Conservation (phyloP, 305 asterid species). For the Solanum hybrid region DNA sequence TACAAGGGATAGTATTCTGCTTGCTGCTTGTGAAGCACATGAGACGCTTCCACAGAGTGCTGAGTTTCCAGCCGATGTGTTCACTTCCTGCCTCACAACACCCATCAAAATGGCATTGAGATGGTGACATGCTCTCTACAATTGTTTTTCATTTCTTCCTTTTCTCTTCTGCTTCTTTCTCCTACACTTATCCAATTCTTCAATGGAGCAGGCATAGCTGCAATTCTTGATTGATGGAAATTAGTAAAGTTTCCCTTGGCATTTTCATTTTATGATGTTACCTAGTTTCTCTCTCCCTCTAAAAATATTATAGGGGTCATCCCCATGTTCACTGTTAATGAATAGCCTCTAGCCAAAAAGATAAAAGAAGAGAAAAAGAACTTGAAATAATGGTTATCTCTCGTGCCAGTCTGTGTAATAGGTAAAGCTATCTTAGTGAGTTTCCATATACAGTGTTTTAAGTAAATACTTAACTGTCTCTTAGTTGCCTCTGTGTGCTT, state of each 20-base stretch:
- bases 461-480: neutral
- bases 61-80: constrained; percentile 95
- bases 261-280: neutral
- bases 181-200: neutral
- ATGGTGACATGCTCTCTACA: constrained; percentile 48
- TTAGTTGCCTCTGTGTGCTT: neutral
- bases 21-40: constrained; percentile 97
- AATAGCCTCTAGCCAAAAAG: neutral
- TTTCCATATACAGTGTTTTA: neutral
- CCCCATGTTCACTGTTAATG: neutral
- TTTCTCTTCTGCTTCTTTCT: neutral
- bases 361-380: neutral
- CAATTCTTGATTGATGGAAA: neutral
- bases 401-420: neutral
- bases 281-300: neutral
- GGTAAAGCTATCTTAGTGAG: neutral
- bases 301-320: neutral
- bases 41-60: constrained; percentile 95
- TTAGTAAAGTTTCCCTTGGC: neutral
- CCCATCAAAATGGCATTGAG: constrained; percentile 98
- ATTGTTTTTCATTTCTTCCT: neutral
- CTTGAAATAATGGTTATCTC: neutral
- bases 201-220: neutral
- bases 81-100: constrained; percentile 96
- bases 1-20: constrained; percentile 80